Percentiles rank a stretch among this genome's conserved stretches.
These are phyloP conservation scores for Exophiala calicioides DNA, from an alignment of 2,329 filamentous ascomycete genomes.

Conservation along the genomic window DNA sequence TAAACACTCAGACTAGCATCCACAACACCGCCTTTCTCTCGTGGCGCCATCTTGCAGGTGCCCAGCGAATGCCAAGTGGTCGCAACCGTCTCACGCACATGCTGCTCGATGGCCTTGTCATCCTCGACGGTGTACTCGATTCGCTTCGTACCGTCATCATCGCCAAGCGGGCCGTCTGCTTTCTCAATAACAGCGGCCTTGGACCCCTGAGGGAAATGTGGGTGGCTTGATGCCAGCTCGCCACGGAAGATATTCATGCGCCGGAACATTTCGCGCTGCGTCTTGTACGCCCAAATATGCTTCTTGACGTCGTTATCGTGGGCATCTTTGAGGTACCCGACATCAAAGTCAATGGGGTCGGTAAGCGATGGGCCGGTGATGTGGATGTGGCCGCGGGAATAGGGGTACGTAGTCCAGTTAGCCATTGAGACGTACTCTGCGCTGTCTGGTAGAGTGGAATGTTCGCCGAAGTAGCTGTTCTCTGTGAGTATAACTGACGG, in stretches of 20 bases:
- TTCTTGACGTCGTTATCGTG: constrained; percentile 61
- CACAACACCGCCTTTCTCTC: constrained; percentile 46
- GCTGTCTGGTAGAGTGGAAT: constrained; percentile 28
- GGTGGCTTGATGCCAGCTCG: constrained; percentile 41
- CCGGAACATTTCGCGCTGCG: constrained; percentile 60
- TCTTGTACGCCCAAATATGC: constrained; percentile 65
- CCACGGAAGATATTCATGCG: constrained; percentile 55
- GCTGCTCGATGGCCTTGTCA: constrained; percentile 47
- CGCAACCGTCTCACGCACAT: constrained; percentile 17
- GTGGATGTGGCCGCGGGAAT: constrained; percentile 63
- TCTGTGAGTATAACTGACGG: constrained; percentile 32
- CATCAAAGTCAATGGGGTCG: constrained; percentile 56
- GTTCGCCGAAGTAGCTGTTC: constrained; percentile 7
- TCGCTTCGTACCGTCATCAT: constrained; percentile 31
- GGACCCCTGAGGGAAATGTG: constrained; percentile 39
- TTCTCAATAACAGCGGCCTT: constrained; percentile 45
- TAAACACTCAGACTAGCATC: constrained; percentile 46
- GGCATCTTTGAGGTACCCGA: constrained; percentile 57
- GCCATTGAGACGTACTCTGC: constrained; percentile 57
- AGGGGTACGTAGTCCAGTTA: constrained; percentile 61
- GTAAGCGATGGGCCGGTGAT: constrained; percentile 48
- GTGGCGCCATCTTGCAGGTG: constrained; percentile 50
- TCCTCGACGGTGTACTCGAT: constrained; percentile 54
- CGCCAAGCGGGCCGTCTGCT: constrained; percentile 29
- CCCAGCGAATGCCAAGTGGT: constrained; percentile 28